phyloP scores from a whole-genome alignment of 192 early-diverging fungal genomes.

The Neocallimastix lanati region DNA sequence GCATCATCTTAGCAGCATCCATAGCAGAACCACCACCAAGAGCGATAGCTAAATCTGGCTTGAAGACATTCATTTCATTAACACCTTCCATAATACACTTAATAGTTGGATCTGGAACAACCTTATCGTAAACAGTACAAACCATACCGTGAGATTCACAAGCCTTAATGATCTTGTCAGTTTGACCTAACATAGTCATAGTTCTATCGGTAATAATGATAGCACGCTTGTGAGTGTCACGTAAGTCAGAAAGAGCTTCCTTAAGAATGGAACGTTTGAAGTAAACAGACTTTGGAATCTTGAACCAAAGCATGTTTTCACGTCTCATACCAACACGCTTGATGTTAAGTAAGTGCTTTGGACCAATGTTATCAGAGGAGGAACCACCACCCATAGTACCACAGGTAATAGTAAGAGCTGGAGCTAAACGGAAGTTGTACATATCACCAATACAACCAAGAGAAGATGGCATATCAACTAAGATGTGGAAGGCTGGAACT shows the following conservation, averaged over 20 bases:
- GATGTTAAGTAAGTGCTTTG: not conserved
- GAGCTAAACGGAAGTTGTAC: not conserved
- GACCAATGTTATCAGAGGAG: not conserved
- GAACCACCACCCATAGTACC: not conserved
- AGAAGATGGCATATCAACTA: not conserved
- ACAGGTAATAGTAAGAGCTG: not conserved
- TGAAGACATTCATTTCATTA: not conserved
- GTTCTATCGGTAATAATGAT: not conserved
- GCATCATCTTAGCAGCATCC: constrained; percentile 4
- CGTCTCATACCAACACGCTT: not conserved
- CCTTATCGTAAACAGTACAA: not conserved
- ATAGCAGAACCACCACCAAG: constrained; percentile 3
- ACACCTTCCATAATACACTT: constrained; percentile 1
- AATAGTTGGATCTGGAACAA: constrained; percentile 4
- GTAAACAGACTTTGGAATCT: not conserved
- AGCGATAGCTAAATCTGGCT: constrained; percentile 1
- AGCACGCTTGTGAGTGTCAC: not conserved
- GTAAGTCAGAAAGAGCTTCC: not conserved
- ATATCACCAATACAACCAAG: not conserved
- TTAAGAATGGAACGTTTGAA: not conserved
- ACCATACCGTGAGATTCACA: not conserved
- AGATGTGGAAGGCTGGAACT: not conserved
- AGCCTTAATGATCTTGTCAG: not conserved
- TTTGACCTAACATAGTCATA: not conserved
- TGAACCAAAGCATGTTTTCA: not conserved